phyloP scores from a whole-genome alignment of 2,329 filamentous ascomycete genomes.

The Emergomyces africanus region DNA sequence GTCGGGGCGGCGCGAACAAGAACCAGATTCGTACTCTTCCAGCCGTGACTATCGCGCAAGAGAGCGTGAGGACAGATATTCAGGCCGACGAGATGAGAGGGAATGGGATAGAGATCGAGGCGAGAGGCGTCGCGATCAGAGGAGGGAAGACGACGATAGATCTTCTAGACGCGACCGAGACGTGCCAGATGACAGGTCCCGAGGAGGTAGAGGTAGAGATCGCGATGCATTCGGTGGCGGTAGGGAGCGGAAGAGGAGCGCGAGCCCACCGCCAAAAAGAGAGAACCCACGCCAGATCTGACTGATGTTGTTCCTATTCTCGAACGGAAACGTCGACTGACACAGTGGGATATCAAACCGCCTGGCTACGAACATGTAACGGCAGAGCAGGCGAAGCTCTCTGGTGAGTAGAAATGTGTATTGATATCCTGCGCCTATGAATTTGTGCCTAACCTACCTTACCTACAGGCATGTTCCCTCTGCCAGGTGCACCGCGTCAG shows the following conservation, averaged over 20 bases:
- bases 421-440: not conserved
- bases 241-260: slow-evolving; percentile 55
- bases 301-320: slow-evolving; percentile 72
- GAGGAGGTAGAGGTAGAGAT: slow-evolving; percentile 24
- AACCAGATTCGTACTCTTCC: slow-evolving; percentile 78
- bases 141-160: slow-evolving; percentile 56
- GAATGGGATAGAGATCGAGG: slow-evolving; percentile 64
- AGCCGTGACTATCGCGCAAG: slow-evolving; percentile 86
- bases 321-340: slow-evolving; percentile 80
- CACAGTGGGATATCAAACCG: slow-evolving; percentile 99
- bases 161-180: slow-evolving; percentile 43
- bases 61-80: slow-evolving; percentile 87
- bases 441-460: not conserved
- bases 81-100: slow-evolving; percentile 56
- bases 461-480: slow-evolving; percentile 73
- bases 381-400: slow-evolving; percentile 95
- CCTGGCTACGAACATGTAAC: slow-evolving; percentile 97
- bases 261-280: slow-evolving; percentile 73
- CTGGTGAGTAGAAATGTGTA: slow-evolving; percentile 34
- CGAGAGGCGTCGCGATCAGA: slow-evolving; percentile 45
- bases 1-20: slow-evolving; percentile 55
- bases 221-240: slow-evolving; percentile 32
- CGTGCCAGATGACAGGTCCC: slow-evolving; percentile 49
- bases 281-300: slow-evolving; percentile 90
- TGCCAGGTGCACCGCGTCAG: slow-evolving; percentile 87